Evolutionary conservation across 345 rosid genomes (phyloP).

Genomic region (Durio zibethinus): DNA sequence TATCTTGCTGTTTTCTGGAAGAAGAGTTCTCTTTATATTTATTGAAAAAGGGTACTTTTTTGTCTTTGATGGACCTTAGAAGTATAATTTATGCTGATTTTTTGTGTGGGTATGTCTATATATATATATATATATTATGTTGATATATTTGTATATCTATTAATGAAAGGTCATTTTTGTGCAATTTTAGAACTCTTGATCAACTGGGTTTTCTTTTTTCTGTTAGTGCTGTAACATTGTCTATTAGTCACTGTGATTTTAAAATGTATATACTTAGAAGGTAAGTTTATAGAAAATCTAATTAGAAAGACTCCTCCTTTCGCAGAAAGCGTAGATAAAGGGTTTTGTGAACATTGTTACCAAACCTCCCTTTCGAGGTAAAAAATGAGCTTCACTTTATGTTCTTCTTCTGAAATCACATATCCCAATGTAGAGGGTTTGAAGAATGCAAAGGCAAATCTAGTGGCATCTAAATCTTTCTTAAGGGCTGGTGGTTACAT

Average conservation of each 20-base stretch:
- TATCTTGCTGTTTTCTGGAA: not conserved
- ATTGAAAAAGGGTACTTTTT: not conserved
- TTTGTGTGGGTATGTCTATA: no score
- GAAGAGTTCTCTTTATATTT: not conserved
- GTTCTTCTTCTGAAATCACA: conserved; percentile 39
- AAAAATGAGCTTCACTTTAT: conserved; percentile 35
- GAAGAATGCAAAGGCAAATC: conserved; percentile 21
- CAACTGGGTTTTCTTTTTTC: not conserved
- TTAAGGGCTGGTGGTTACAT: conserved; percentile 26
- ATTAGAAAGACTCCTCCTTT: not conserved
- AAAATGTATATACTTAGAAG: not conserved
- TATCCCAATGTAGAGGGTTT: conserved; percentile 35
- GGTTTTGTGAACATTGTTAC: not conserved
- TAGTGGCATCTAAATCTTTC: conserved; percentile 28
- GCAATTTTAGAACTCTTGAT: not conserved
- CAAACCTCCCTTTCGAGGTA: not conserved
- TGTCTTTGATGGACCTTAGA: not conserved
- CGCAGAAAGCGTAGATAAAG: conserved; percentile 7
- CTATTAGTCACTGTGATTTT: not conserved
- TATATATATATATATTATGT: no score
- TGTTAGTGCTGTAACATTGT: not conserved
- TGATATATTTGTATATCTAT: not conserved
- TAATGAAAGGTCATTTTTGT: not conserved
- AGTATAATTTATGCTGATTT: not conserved
- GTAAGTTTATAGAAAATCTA: not conserved